Base-by-base conservation (phyloP, 495 filamentous ascomycete species). In the Aspergillus kassunensis region DNA sequence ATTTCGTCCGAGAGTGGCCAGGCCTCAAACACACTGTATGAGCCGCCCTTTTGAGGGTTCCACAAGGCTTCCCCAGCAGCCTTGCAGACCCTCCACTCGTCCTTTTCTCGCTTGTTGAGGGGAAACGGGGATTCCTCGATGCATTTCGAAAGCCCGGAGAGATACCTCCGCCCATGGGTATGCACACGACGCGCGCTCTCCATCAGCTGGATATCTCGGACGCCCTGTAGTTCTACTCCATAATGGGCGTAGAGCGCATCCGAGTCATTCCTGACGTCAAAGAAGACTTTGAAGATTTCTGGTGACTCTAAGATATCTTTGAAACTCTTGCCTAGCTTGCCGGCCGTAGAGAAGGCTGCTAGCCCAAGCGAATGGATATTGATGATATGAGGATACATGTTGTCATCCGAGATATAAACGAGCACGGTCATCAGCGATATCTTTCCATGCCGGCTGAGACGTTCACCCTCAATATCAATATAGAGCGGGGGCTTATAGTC, bases 171-270 rank as follows among this genome's bases (percentile, higher is more conserved):
- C 4, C 30, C 4, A 11, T 11, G 4, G 3, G 30, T 33, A 33
- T 33, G 3, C 30, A 11, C 6, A 10, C 30, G 30, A 33, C 30
- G 12, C 7, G 30, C 30, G 30, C 30, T 33, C 49, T 84, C 77
- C 74, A 85, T 76, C 0, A 84, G 65, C 57, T 85, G 82, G 12
- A 86, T 31, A 53, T 83, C 80, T 1, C 71, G 24, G 3, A 82
- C 51, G 0, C 78, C 76, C 1, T 35, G 53, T 0, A 78, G 56
- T 0, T 53, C 27, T 20, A 78, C 55, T 10, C 55, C 37, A 53
- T 59, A 82, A 25, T 71, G 76, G 40, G 48, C 47, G 51, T 66
- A 80, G 0, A 85, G 56, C 2, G 79, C 80, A 52, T 83, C 76
- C 0, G 80, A 78, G 53, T 82, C 78, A 50, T 76, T 59, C n/a